Base-by-base conservation (phyloP, 2,329 filamentous ascomycete genomes). In the Helminthosporium solani region DNA sequence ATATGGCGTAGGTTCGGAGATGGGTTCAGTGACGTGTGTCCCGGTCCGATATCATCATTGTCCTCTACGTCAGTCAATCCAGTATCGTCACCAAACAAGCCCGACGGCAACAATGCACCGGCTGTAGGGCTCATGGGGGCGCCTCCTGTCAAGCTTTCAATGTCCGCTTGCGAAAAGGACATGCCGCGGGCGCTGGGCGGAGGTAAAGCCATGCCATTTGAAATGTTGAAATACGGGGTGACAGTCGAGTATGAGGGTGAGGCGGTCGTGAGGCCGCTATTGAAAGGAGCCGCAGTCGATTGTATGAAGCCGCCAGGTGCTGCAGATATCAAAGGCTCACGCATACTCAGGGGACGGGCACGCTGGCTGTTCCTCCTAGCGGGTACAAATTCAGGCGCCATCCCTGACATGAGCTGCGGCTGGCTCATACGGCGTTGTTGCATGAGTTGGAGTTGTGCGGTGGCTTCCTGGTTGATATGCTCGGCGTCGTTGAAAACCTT, bases 101-200 rank as follows among this genome's bases (percentile, higher is more conserved):
- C 82, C 1, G 87, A 87, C 0, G 88, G 88, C 14, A 95, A 72
- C 3, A 92, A 75, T 14, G 85, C 80, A 21, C 86, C 84, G 2
- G 88, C 88, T 3, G 86, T 87, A 1, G 88, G 88, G 58, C 87
- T 91, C 65, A 92, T 80, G 1, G 86, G 86, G 2, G 86, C 87
- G 21, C 81, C 83, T 15, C 77, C 79, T 2, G 78, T 83, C 28
- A 86, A 66, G 15, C 76, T 76, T 47, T 81, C 81, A 3, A 85
- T 71, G 15, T 86, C 84, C 1, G 82, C 78, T 25, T 87, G 85
- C 5, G 81, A 82, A 44, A 84, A 62, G 28, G 61, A 64, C 7
- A 53, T 42, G 31, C 44, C 53, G 42, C 53, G 56, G 33, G 58
- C 63, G 34, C 50, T 59, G 12, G 52, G 60, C 2, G 66, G 16